These are phyloP conservation scores for Amylocarpus encephaloides DNA, from an alignment of 2,329 filamentous ascomycete genomes.

Conservation along the genomic window DNA sequence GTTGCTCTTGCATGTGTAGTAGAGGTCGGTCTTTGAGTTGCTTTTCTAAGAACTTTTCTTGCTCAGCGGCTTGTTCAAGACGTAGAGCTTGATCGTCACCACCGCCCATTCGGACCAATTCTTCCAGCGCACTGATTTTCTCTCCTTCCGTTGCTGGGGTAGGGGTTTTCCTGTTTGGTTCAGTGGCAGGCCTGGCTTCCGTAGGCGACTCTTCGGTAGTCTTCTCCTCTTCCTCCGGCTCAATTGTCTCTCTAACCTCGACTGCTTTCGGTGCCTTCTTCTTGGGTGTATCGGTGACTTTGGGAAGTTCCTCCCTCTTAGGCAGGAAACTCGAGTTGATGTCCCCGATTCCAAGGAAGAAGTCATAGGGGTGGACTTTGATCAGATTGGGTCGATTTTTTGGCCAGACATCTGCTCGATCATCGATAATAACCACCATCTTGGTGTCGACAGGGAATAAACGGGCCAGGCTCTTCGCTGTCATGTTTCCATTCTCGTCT, in stretches of 20 bases:
- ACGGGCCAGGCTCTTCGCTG: constrained; percentile 80
- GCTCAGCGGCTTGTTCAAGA: constrained; percentile 72
- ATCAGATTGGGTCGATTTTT: constrained; percentile 87
- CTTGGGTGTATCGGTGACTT: constrained; percentile 18
- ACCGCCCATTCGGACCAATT: constrained; percentile 69
- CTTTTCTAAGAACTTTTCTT: constrained; percentile 80
- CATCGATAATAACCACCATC: constrained; percentile 99
- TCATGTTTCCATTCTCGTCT: constrained; percentile 92
- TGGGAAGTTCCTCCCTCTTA: constrained; percentile 55
- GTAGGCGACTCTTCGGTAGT: background rate
- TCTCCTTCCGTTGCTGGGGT: background rate
- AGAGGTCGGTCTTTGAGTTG: constrained; percentile 85
- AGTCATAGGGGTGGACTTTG: constrained; percentile 92
- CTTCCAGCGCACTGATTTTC: constrained; percentile 51
- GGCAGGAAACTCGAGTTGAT: constrained; percentile 98
- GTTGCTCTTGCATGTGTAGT: constrained; percentile 82
- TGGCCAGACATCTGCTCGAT: constrained; percentile 91
- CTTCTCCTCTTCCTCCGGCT: background rate
- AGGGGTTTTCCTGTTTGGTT: constrained; percentile 2
- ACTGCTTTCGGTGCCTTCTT: constrained; percentile 16
- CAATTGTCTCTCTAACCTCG: background rate
- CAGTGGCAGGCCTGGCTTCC: background rate
- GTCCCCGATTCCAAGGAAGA: constrained; percentile 96
- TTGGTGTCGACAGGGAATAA: constrained; percentile 95
- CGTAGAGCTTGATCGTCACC: constrained; percentile 62